These are phyloP conservation scores for Cercospora berteroae DNA, from an alignment of 2,329 filamentous ascomycete genomes.

Conservation along the genomic window DNA sequence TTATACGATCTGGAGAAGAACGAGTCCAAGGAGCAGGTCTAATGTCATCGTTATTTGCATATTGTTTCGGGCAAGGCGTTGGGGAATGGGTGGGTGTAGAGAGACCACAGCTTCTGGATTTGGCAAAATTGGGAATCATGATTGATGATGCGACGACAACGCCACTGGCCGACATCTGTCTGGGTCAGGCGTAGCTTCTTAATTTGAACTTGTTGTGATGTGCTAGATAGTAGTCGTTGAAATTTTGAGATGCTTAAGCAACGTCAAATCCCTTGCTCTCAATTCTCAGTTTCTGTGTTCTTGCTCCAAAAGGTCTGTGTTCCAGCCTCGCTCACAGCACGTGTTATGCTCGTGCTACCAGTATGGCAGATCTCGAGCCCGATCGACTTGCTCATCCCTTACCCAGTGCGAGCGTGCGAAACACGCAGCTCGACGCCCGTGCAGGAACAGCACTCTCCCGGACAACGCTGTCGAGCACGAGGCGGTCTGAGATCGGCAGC, in stretches of 20 bases:
- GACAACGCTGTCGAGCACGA: not conserved
- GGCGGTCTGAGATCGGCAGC: not conserved
- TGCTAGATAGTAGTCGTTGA: not conserved
- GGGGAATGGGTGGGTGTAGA: not conserved
- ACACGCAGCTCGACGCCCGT: not conserved
- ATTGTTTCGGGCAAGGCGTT: not conserved
- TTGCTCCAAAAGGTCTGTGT: not conserved
- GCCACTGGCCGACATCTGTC: slow-evolving; percentile 10
- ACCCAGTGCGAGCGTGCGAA: not conserved
- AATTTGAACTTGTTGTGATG: not conserved
- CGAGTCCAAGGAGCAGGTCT: not conserved
- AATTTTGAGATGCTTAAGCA: not conserved
- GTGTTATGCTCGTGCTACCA: not conserved
- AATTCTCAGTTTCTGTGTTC: not conserved
- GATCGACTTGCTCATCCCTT: not conserved
- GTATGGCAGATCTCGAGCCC: not conserved
- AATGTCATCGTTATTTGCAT: not conserved
- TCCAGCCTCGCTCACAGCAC: not conserved
- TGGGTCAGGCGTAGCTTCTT: slow-evolving; percentile 9
- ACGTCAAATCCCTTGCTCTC: too few relatives aligned
- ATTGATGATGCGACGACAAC: slow-evolving; percentile 6
- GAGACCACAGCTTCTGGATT: not conserved
- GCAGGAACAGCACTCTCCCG: not conserved
- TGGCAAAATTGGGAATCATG: slow-evolving; percentile 1
- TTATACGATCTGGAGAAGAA: not conserved